Conservation (phyloP, 75 land plant species). For the Pinus tabuliformis region DNA sequence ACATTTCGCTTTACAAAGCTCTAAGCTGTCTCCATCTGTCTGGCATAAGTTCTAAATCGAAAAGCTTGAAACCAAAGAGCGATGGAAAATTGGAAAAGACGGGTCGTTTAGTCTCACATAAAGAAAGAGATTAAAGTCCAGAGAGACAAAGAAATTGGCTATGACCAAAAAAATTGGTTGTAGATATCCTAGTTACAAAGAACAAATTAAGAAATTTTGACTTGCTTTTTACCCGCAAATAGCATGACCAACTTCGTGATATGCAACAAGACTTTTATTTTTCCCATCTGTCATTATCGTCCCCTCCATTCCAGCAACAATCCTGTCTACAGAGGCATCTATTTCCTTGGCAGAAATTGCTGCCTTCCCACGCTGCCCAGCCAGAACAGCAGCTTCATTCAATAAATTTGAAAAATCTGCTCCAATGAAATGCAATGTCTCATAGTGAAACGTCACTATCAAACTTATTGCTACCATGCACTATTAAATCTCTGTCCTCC, state of each 20-base stretch:
- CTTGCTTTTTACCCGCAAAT: slow-evolving; percentile 76
- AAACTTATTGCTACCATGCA: slow-evolving; percentile 89
- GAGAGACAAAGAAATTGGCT: background rate
- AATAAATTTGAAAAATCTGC: slow-evolving; percentile 96
- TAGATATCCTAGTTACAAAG: background rate
- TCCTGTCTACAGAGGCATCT: slow-evolving; percentile 97
- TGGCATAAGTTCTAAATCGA: background rate
- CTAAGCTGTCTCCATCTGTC: background rate
- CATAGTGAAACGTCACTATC: slow-evolving; percentile 86
- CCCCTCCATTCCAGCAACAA: slow-evolving; percentile 99
- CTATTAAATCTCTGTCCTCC: slow-evolving; percentile 93
- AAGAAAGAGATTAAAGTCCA: background rate
- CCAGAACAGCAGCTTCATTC: slow-evolving; percentile 96
- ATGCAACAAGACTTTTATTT: slow-evolving; percentile 95
- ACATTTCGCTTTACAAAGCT: background rate
- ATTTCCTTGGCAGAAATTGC: slow-evolving; percentile 93
- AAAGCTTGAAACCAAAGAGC: background rate
- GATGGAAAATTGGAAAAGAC: background rate
- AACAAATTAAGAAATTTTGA: slow-evolving; percentile 3
- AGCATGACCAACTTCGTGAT: slow-evolving; percentile 99
- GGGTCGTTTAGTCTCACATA: background rate
- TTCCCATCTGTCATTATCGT: slow-evolving; percentile 99
- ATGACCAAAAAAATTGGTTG: background rate
- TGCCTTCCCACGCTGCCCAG: slow-evolving; percentile 87
- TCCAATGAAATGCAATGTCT: slow-evolving; percentile 92